Evolutionary conservation across 305 asterid genomes (phyloP).

Genomic region (Fraxinus sp.): DNA sequence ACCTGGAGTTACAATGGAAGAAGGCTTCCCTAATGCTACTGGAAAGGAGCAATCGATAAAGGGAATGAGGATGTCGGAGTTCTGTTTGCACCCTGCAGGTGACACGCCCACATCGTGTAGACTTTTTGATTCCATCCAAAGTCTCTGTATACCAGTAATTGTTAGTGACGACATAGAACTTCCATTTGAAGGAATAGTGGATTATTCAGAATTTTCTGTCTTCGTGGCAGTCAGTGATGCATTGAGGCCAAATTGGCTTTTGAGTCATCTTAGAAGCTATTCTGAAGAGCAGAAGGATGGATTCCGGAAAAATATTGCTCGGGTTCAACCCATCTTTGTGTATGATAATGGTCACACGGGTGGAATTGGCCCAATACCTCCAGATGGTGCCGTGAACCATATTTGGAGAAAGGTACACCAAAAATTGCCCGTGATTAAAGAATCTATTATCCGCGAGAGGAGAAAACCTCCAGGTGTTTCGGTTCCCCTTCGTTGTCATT

Average conservation of each 20-base stretch:
- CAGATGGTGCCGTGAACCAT: slow-evolving; percentile 74
- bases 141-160: slow-evolving; percentile 88
- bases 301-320: slow-evolving; percentile 55
- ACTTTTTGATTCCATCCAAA: slow-evolving; percentile 86
- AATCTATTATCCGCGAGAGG: slow-evolving; percentile 67
- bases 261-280: slow-evolving; percentile 57
- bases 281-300: slow-evolving; percentile 56
- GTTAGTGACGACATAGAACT: slow-evolving; percentile 89
- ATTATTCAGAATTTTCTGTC: slow-evolving; percentile 68
- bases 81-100: slow-evolving; percentile 96
- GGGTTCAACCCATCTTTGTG: slow-evolving; percentile 56
- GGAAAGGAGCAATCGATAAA: slow-evolving; percentile 86
- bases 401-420: slow-evolving; percentile 83
- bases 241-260: slow-evolving; percentile 71
- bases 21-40: slow-evolving; percentile 90
- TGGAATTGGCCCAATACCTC: slow-evolving; percentile 62
- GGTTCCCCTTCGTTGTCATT: slow-evolving; percentile 80
- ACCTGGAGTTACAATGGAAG: slow-evolving; percentile 72
- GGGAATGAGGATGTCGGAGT: slow-evolving; percentile 90
- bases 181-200: slow-evolving; percentile 88
- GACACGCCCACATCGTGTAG: slow-evolving; percentile 95
- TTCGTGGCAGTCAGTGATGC: slow-evolving; percentile 80
- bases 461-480: slow-evolving; percentile 71
- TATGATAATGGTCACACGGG: slow-evolving; percentile 66
- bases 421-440: slow-evolving; percentile 68